Conservation (phyloP, 2,329 filamentous ascomycete genomes). For the Penicillium crustosum region DNA sequence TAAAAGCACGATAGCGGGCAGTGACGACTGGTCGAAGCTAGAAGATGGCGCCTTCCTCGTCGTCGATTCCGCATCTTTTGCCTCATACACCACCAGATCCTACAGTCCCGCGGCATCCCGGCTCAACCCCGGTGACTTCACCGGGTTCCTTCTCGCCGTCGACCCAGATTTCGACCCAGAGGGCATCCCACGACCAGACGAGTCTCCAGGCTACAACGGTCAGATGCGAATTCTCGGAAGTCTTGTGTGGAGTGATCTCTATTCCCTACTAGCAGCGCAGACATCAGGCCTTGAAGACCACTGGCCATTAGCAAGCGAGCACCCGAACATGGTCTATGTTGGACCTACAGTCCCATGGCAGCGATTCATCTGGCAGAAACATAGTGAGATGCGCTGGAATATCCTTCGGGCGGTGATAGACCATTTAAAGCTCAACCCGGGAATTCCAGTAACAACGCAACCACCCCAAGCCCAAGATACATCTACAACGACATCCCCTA, state of each 20-base stretch:
- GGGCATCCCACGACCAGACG: slow-evolving; percentile 15
- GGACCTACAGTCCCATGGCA: slow-evolving; percentile 22
- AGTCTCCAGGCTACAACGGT: slow-evolving; percentile 24
- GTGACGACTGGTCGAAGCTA: background rate
- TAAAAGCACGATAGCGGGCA: background rate
- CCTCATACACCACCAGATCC: slow-evolving; percentile 16
- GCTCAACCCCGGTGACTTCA: slow-evolving; percentile 20
- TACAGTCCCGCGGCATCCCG: slow-evolving; percentile 9
- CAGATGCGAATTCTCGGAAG: slow-evolving; percentile 32
- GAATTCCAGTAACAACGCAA: background rate
- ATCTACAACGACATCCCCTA: background rate
- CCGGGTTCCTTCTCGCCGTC: slow-evolving; percentile 25
- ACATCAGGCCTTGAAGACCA: slow-evolving; percentile 19
- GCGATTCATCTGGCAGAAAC: slow-evolving; percentile 10
- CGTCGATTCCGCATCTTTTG: slow-evolving; percentile 18
- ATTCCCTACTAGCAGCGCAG: slow-evolving; percentile 19
- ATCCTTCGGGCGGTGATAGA: slow-evolving; percentile 10
- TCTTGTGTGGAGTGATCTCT: slow-evolving; percentile 33
- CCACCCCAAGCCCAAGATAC: background rate
- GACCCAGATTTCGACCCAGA: slow-evolving; percentile 24
- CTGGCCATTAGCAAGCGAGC: slow-evolving; percentile 32
- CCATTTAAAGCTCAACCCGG: slow-evolving; percentile 5
- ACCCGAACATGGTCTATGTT: slow-evolving; percentile 30
- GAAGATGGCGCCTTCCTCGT: slow-evolving; percentile 14
- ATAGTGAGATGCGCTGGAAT: slow-evolving; percentile 9